These are phyloP conservation scores for Ceratobasidium sp. DNA, from an alignment of 1,284 basidiomycete species.

Conservation along the genomic window DNA sequence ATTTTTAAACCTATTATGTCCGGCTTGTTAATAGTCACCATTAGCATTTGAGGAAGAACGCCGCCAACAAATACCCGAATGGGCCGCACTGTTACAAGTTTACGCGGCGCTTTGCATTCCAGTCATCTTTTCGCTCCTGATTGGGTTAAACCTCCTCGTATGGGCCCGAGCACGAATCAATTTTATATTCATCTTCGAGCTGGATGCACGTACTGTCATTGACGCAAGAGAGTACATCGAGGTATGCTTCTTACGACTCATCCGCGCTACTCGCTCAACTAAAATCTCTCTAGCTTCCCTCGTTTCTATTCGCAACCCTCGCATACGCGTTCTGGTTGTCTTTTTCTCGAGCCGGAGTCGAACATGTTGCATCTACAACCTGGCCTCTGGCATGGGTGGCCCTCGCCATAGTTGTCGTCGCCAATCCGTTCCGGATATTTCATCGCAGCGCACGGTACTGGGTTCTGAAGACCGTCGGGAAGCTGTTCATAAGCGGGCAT, in stretches of 20 bases:
- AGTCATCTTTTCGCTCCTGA: constrained; percentile 79
- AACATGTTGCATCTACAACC: constrained; percentile 64
- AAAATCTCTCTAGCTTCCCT: constrained; percentile 72
- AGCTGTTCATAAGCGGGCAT: constrained; percentile 77
- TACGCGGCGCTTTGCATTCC: constrained; percentile 85
- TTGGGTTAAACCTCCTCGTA: constrained; percentile 84
- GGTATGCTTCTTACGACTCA: constrained; percentile 58
- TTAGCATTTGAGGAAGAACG: constrained; percentile 74
- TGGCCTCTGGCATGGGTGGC: constrained; percentile 92
- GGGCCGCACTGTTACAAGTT: constrained; percentile 81
- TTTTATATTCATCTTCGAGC: constrained; percentile 90
- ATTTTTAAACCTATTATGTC: constrained; percentile 5
- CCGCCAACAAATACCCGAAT: constrained; percentile 72
- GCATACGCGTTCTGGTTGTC: constrained; percentile 89
- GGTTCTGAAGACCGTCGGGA: constrained; percentile 75
- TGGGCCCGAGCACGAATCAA: constrained; percentile 87
- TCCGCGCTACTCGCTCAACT: constrained; percentile 17
- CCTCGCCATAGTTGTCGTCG: constrained; percentile 70
- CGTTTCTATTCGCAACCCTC: constrained; percentile 80
- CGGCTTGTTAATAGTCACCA: not conserved
- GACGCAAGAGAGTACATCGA: constrained; percentile 88
- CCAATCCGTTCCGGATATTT: constrained; percentile 82
- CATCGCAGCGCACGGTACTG: constrained; percentile 80
- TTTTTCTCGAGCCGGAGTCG: constrained; percentile 72
- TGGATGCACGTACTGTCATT: constrained; percentile 80